phyloP scores from a whole-genome alignment of 1,284 basidiomycete species.

The Erythrobasidium hasegawianum region DNA sequence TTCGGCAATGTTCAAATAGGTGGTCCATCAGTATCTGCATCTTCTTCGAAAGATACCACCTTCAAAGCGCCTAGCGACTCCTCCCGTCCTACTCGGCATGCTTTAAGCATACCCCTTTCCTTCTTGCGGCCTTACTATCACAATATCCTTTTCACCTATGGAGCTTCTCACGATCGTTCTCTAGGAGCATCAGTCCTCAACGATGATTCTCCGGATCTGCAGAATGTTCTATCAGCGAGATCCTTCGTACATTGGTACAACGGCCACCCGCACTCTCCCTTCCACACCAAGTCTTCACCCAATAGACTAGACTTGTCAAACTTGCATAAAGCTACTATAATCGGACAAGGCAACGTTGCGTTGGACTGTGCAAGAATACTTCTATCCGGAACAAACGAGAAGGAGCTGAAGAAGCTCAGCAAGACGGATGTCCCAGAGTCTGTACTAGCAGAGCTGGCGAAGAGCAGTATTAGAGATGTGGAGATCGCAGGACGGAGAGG shows the following conservation, averaged over 20 bases:
- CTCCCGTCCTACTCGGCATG: slow-evolving; percentile 52
- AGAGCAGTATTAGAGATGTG: slow-evolving; percentile 68
- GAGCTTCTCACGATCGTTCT: slow-evolving; percentile 59
- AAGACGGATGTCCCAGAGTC: slow-evolving; percentile 74
- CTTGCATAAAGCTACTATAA: slow-evolving; percentile 69
- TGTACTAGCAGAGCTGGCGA: slow-evolving; percentile 67
- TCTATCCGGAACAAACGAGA: slow-evolving; percentile 52
- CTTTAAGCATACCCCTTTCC: slow-evolving; percentile 58
- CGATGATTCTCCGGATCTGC: slow-evolving; percentile 46
- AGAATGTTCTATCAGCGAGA: slow-evolving; percentile 69
- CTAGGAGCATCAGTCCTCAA: slow-evolving; percentile 47
- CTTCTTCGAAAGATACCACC: slow-evolving; percentile 9
- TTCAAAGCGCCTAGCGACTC: slow-evolving; percentile 23
- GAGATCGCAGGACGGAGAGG: slow-evolving; percentile 82
- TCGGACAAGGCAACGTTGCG: slow-evolving; percentile 95
- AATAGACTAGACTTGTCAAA: slow-evolving; percentile 57
- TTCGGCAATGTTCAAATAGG: slow-evolving; percentile 88
- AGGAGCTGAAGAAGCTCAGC: slow-evolving; percentile 60
- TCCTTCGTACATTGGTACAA: slow-evolving; percentile 98
- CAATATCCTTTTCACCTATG: slow-evolving; percentile 75
- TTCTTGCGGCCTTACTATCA: slow-evolving; percentile 67
- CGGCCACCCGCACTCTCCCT: slow-evolving; percentile 64
- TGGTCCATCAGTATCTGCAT: slow-evolving; percentile 36
- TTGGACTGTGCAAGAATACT: slow-evolving; percentile 90
- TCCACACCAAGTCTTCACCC: slow-evolving; percentile 49